Evolutionary conservation across 2,329 filamentous ascomycete genomes (phyloP), one percentile per base, ranked within the genome.

Genomic region (Ophiostoma triangulosporum): DNA sequence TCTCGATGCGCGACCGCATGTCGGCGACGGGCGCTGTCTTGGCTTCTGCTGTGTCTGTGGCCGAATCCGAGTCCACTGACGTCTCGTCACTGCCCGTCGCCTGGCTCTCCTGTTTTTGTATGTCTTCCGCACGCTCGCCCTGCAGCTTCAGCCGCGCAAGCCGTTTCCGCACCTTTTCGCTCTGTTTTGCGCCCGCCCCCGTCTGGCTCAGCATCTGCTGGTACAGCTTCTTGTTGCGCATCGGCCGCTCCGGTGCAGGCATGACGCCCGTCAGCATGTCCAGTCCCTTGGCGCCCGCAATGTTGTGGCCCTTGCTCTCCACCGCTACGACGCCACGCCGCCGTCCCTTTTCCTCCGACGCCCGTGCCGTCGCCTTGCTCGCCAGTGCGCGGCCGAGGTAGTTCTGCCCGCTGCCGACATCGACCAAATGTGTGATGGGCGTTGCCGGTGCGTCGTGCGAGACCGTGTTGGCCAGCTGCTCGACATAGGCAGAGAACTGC

Each of bases 401-500:
- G 64, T 96, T 97, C 66, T 97, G 91, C 0, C 93, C 93, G 52
- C 89, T 95, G 27, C 93, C 93, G 67, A 97, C 95, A 68, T 98
- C 93, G 49, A 97, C 84, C 55, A 95, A 81, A 69, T 97, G 90
- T 0, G 88, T 87, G 56, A 96, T 82, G 14, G 74, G 68, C 48
- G 73, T 68, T 0, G 73, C 70, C 40, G 83, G 76, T 15, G 40
- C 4, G 1, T 78, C 70, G 2, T 71, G 64, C 3, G 78, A 74
- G 24, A 95, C 75, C 27, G 77, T 74, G 52, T 69, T 68, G 0
- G 78, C 73, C 9, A 84, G 69, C 3, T 69, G 63, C 50, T 88
- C 77, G 51, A 97, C 79, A 62, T 91, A 97, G 58, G 78, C 78
- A n/a, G 91, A 86, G 63, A 97, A 96, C 63, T 93, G 82, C 56